Percentiles rank a stretch among this genome's conserved stretches.
Evolutionary conservation across 2,329 filamentous ascomycete genomes (phyloP).

Genomic region (Ascochyta fabae): DNA sequence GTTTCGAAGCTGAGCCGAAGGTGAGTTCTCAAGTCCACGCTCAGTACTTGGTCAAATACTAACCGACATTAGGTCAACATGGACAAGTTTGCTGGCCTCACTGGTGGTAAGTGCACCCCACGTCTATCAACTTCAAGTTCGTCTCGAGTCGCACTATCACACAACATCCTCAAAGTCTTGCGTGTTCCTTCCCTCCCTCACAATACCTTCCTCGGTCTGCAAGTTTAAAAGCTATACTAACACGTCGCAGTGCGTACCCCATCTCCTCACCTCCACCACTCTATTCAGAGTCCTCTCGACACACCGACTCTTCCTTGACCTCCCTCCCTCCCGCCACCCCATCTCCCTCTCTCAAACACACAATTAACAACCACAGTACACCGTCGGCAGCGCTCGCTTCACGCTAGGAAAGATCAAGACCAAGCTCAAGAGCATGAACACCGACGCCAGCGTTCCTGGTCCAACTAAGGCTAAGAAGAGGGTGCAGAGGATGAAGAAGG

Average conservation of each 20-base stretch:
- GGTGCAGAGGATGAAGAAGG: neutral
- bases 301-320: no score
- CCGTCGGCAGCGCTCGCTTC: slow-evolving; percentile 27
- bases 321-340: no score
- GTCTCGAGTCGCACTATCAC: neutral
- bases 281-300: no score
- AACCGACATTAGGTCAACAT: slow-evolving; percentile 16
- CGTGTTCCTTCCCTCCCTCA: neutral
- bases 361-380: slow-evolving; percentile 26
- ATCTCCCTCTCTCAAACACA: neutral
- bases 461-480: neutral
- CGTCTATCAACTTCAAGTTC: neutral
- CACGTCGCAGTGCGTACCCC: neutral
- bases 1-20: slow-evolving; percentile 41
- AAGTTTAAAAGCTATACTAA: neutral
- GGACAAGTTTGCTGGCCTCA: slow-evolving; percentile 20
- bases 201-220: neutral
- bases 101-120: slow-evolving; percentile 7
- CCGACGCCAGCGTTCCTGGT: neutral
- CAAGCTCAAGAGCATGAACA: slow-evolving; percentile 29
- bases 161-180: neutral
- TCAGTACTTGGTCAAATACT: neutral
- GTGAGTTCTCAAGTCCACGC: slow-evolving; percentile 14
- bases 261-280: no score
- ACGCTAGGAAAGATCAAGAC: slow-evolving; percentile 40